A percentile compares a stretch with the other conserved stretches of the same genome.
Conservation (phyloP, 352 stramenopile species). For the Globisporangium cylindrosporum region DNA sequence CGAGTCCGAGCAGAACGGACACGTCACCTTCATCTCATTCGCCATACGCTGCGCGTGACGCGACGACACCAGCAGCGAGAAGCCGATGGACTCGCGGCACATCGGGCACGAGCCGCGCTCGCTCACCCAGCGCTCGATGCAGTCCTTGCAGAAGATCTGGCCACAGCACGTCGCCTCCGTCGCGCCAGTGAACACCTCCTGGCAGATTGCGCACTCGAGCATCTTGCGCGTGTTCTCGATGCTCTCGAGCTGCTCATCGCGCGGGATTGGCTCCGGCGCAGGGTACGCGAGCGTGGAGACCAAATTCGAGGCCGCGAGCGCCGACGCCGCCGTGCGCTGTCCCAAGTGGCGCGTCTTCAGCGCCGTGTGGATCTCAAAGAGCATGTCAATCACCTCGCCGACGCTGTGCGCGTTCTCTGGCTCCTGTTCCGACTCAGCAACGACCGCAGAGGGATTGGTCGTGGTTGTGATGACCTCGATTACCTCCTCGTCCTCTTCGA, state of each 20-base stretch:
- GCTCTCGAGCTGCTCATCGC: slow-evolving; percentile 74
- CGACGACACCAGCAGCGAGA: slow-evolving; percentile 58
- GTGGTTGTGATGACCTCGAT: slow-evolving; percentile 11
- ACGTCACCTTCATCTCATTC: slow-evolving; percentile 82
- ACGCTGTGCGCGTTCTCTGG: slow-evolving; percentile 36
- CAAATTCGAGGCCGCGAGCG: slow-evolving; percentile 70
- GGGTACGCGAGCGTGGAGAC: slow-evolving; percentile 70
- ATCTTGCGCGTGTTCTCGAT: slow-evolving; percentile 84
- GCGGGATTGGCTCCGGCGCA: slow-evolving; percentile 43
- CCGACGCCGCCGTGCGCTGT: slow-evolving; percentile 70
- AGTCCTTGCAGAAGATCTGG: slow-evolving; percentile 83
- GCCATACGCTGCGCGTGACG: slow-evolving; percentile 80
- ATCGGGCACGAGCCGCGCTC: slow-evolving; percentile 79
- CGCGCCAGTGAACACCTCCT: slow-evolving; percentile 72
- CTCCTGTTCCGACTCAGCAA: slow-evolving; percentile 26
- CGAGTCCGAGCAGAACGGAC: slow-evolving; percentile 51
- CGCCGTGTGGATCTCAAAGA: slow-evolving; percentile 84
- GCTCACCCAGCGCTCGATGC: slow-evolving; percentile 83
- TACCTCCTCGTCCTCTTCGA: slow-evolving; percentile 11
- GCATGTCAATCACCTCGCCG: slow-evolving; percentile 73
- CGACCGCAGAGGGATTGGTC: not conserved
- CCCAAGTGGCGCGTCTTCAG: slow-evolving; percentile 77
- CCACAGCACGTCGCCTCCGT: slow-evolving; percentile 81
- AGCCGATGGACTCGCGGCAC: slow-evolving; percentile 73
- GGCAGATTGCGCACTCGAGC: slow-evolving; percentile 84